Evolutionary conservation across 2,329 filamentous ascomycete genomes (phyloP).

Genomic region (Neobulgaria alba): DNA sequence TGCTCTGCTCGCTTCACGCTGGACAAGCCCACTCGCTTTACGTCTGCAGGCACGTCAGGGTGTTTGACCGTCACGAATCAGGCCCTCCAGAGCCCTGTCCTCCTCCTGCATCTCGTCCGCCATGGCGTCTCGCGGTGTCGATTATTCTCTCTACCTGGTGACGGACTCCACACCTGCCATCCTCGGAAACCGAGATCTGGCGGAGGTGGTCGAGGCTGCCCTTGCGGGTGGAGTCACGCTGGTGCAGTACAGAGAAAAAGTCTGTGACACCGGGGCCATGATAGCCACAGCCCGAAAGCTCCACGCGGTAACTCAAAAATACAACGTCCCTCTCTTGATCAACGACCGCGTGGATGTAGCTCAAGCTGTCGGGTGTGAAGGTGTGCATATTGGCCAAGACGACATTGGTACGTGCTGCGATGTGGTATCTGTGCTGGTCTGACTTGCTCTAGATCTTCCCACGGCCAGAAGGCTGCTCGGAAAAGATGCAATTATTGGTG

Average conservation of each 20-base stretch:
- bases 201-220: slow-evolving; percentile 65
- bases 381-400: slow-evolving; percentile 91
- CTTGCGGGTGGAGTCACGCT: slow-evolving; percentile 73
- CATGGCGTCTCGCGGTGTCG: slow-evolving; percentile 37
- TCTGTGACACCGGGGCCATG: slow-evolving; percentile 61
- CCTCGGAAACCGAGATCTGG: slow-evolving; percentile 62
- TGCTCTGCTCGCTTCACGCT: too few species aligned
- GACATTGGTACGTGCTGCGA: slow-evolving; percentile 59
- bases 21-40: too few species aligned
- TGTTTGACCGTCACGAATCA: too few species aligned
- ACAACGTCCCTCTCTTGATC: slow-evolving; percentile 74
- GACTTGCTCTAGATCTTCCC: slow-evolving; percentile 39
- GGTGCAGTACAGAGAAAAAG: slow-evolving; percentile 89
- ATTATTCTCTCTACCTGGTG: slow-evolving; percentile 83
- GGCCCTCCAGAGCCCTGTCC: too few species aligned
- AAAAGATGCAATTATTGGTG: slow-evolving; percentile 72
- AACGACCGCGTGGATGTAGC: slow-evolving; percentile 92
- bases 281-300: slow-evolving; percentile 63
- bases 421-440: slow-evolving; percentile 5
- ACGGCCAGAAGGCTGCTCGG: slow-evolving; percentile 68
- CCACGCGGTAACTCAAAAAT: slow-evolving; percentile 58
- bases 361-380: slow-evolving; percentile 76
- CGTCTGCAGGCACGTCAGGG: too few species aligned
- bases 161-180: slow-evolving; percentile 87
- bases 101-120: too few species aligned